Conservation (phyloP, 441 rosid species). For the Dalechampia spathulata region DNA sequence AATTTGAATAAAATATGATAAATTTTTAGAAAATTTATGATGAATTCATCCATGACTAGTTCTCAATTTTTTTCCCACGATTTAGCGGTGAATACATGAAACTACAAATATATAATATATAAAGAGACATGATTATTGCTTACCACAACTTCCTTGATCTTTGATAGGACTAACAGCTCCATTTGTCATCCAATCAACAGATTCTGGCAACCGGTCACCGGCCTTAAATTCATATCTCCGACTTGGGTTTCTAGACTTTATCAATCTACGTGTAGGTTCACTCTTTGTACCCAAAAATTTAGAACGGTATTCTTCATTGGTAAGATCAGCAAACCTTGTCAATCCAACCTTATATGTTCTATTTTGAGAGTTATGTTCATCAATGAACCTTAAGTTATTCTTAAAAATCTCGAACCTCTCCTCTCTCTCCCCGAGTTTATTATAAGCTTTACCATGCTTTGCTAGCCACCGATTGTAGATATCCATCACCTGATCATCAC, state of each 20-base stretch:
- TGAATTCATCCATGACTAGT: too few species aligned
- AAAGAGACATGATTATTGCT: too few species aligned
- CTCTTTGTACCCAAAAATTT: constrained; percentile 43
- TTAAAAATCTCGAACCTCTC: constrained; percentile 62
- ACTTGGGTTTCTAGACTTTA: constrained; percentile 31
- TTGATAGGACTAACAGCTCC: constrained; percentile 65
- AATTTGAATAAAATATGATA: too few species aligned
- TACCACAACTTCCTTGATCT: constrained; percentile 83
- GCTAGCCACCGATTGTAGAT: constrained; percentile 62
- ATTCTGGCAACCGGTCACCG: constrained; percentile 50
- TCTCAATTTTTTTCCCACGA: too few species aligned
- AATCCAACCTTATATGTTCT: constrained; percentile 53
- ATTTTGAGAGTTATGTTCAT: constrained; percentile 52
- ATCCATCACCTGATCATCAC: constrained; percentile 47
- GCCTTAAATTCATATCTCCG: constrained; percentile 40
- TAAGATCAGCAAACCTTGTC: constrained; percentile 75
- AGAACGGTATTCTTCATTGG: constrained; percentile 77
- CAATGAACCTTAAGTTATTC: constrained; percentile 63
- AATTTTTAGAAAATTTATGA: too few species aligned
- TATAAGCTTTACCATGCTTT: constrained; percentile 54
- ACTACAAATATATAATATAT: too few species aligned
- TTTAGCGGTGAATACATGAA: too few species aligned
- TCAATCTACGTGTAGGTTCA: constrained; percentile 21
- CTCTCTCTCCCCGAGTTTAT: constrained; percentile 55
- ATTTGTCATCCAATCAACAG: constrained; percentile 63